Evolutionary conservation across 1,284 basidiomycete genomes (phyloP), one percentile per base, ranked within the genome.

Genomic region (Porogramme epimiltina): DNA sequence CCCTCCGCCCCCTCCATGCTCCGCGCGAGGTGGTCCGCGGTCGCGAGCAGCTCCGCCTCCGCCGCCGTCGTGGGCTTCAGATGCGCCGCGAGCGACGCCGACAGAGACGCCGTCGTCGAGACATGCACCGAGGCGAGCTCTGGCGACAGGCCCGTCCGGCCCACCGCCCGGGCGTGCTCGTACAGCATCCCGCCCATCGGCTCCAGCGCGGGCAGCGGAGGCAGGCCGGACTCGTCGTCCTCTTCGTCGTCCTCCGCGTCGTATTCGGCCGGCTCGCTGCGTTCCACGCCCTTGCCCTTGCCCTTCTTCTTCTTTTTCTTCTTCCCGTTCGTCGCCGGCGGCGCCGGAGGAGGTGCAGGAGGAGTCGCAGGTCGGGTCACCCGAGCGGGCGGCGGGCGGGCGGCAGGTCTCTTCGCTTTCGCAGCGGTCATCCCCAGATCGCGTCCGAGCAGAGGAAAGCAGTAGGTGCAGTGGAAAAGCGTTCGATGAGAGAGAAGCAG

Each of bases 21-120:
- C 62, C 78, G 75, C 62, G 81, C 80, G 48, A 84, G 66, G 54
- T 85, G 80, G 59, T 78, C 74, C 38, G 78, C 79, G 39, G 79
- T 80, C 34, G 77, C 75, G 36, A 82, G 63, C 38, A 84, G 70
- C 61, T 83, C 81, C 33, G 72, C 75, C 42, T 81, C 77, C 34
- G 78, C 65, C 43, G 71, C 71, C n/a, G 69, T 69, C 23, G 74
- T 68, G 13, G 65, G 58, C 37, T 68, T 70, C 20, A 70, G 55
- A 20, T 69, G 63, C 41, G 70, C 60, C 18, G 66, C 63, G n/a
- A 74, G 65, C 24, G 72, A 70, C 6, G 72, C 68, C 24, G 70
- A 71, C 24, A 76, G 69, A 31, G 74, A 73, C 26, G 76, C 75
- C 11, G 73, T 79, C 13, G 78, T 74, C 44, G 77, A 74, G 42